Conservation (phyloP, 2,329 filamentous ascomycete species). For the Fusarium concolor region DNA sequence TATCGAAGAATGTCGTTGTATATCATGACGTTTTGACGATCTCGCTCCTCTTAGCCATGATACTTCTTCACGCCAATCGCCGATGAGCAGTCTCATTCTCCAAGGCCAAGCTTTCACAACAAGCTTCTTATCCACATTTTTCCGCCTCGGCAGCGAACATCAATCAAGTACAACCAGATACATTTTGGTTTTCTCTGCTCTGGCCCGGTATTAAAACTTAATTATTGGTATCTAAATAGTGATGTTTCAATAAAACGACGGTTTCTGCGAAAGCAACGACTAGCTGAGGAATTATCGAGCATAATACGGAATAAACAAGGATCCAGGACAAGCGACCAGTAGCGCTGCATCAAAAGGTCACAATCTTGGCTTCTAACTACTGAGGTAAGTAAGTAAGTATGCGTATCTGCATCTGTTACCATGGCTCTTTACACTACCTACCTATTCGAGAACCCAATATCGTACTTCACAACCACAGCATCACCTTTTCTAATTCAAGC, state of each 20-base stretch:
- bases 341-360: background rate
- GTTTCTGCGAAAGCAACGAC: too few relatives aligned
- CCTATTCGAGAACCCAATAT: background rate
- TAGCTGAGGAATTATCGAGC: background rate
- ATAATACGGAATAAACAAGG: background rate
- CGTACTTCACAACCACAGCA: background rate
- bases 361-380: background rate
- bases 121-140: slow-evolving; percentile 41
- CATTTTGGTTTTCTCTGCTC: too few relatives aligned
- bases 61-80: slow-evolving; percentile 31
- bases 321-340: background rate
- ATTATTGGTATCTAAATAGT: too few relatives aligned
- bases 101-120: slow-evolving; percentile 36
- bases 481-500: background rate
- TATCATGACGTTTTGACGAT: slow-evolving; percentile 9
- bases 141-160: slow-evolving; percentile 14
- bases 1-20: background rate
- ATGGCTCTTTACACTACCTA: background rate
- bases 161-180: too few relatives aligned
- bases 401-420: background rate
- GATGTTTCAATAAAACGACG: too few relatives aligned
- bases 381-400: too few relatives aligned
- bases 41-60: background rate
- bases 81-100: slow-evolving; percentile 32
- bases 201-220: too few relatives aligned